Base-by-base conservation (phyloP, 768 basidiomycete genomes). In the Infundibulicybe gibba region DNA sequence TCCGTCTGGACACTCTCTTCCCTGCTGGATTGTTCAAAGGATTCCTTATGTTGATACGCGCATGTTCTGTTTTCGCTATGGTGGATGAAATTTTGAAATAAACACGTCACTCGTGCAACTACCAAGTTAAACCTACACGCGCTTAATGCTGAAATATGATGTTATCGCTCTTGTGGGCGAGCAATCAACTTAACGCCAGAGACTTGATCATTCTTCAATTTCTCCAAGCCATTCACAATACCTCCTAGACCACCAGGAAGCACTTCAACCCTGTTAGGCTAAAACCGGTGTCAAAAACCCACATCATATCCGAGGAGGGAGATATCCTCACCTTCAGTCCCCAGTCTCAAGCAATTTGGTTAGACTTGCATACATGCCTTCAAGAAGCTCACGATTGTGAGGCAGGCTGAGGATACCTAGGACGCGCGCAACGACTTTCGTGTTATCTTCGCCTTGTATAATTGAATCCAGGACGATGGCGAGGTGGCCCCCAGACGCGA, bases 401-500 rank as follows among this genome's bases (percentile, higher is more conserved):
- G 35, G 35, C n/a, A 38, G 3, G 17, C 6, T 19, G 6, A 38
- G 35, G 17, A 19, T 38, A 10, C 35, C 35, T 3, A 38, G 6
- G 4, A 38, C 35, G 4, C n/a, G 35, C 14, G 35, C 35, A 19
- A 38, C 35, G 17, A 19, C 4, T 19, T 38, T 38, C 25, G 25
- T 4, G 25, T 25, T 8, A 25, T 25, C 25, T 25, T 25, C 8
- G 25, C 25, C 8, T 25, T 25, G 25, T 25, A 25, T 25, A 25
- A 8, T 8, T 25, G 51, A 47, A 17, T 49, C 47, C 10, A 52
- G 30, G 10, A 52, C 47, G 34, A 57, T 14, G 3, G 67, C 62
- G 6, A 74, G 59, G 12, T 60, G 56, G 30, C 73, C 73, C 6
- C 66, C 65, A 14, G 62, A 54, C 6, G 61, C 68, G 20, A 75